A percentile compares a stretch with the other conserved stretches of the same genome.
phyloP scores from a whole-genome alignment of 108 stramenopile genomes.

The Mayamaea pseudoterrestris region DNA sequence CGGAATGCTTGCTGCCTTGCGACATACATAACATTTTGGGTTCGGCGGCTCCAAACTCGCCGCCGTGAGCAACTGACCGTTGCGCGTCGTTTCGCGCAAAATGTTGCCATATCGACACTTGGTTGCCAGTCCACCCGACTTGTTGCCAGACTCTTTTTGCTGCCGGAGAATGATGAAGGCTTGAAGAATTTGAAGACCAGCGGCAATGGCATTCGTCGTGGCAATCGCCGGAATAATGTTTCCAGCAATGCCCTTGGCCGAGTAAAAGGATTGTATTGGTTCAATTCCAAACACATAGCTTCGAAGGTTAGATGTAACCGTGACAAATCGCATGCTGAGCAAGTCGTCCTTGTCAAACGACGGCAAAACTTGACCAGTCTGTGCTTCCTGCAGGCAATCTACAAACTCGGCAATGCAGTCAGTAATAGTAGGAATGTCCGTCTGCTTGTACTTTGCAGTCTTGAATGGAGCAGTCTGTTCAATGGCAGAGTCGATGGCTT shows the following conservation, averaged over 20 bases:
- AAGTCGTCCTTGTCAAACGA: slow-evolving; percentile 93
- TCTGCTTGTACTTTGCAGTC: slow-evolving; percentile 27
- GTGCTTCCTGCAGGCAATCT: slow-evolving; percentile 23
- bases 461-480: slow-evolving; percentile 15
- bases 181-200: slow-evolving; percentile 78
- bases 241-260: slow-evolving; percentile 96
- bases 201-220: slow-evolving; percentile 99
- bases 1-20: slow-evolving; percentile 45
- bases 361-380: slow-evolving; percentile 13
- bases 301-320: slow-evolving; percentile 89
- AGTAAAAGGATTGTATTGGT: slow-evolving; percentile 71
- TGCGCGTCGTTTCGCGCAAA: slow-evolving; percentile 58
- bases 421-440: slow-evolving; percentile 35
- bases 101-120: slow-evolving; percentile 63
- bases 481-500: slow-evolving; percentile 1
- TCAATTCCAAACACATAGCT: slow-evolving; percentile 80
- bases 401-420: slow-evolving; percentile 16
- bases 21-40: slow-evolving; percentile 88
- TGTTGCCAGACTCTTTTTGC: slow-evolving; percentile 14
- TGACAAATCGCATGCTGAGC: slow-evolving; percentile 91
- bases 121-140: neutral
- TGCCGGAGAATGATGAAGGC: slow-evolving; percentile 54
- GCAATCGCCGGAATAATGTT: slow-evolving; percentile 99
- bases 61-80: slow-evolving; percentile 71
- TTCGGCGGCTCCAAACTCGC: slow-evolving; percentile 62